These are phyloP conservation scores for Claviceps monticola DNA, from an alignment of 2,329 filamentous ascomycete genomes.

Conservation along the genomic window DNA sequence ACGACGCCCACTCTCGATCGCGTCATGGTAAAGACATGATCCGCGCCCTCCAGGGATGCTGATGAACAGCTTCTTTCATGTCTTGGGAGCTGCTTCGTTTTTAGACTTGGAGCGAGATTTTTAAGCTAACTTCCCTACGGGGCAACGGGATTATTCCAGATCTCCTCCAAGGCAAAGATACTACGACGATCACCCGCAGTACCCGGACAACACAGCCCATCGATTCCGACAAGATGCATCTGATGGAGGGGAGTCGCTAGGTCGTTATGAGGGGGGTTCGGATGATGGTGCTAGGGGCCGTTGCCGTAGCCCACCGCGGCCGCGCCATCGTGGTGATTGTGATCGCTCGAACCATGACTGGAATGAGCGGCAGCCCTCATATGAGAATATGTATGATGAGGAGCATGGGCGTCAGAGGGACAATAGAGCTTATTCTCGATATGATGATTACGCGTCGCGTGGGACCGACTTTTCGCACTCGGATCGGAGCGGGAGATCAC, in stretches of 20 bases:
- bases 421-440: constrained; percentile 7
- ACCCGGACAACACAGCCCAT: constrained; percentile 10
- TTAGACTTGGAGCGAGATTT: constrained; percentile 11
- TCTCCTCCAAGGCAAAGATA: constrained; percentile 27
- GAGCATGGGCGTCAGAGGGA: constrained; percentile 14
- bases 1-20: constrained; percentile 30
- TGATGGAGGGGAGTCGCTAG: constrained; percentile 12
- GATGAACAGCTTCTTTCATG: constrained; percentile 5
- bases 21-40: constrained; percentile 35
- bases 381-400: constrained; percentile 26
- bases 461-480: constrained; percentile 3
- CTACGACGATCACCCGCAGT: constrained; percentile 20
- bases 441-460: constrained; percentile 10
- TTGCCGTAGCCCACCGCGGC: constrained; percentile 6
- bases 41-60: constrained; percentile 17
- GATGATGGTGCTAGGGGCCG: constrained; percentile 14
- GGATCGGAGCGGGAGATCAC: constrained; percentile 9
- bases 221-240: constrained; percentile 13
- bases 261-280: constrained; percentile 15
- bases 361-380: constrained; percentile 17
- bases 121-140: constrained; percentile 32
- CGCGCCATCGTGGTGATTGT: constrained; percentile 1
- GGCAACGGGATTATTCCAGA: constrained; percentile 28
- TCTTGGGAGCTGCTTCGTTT: neutral
- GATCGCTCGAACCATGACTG: constrained; percentile 14